A percentile compares a stretch with the other conserved stretches of the same genome.
Conservation (phyloP, 768 basidiomycete genomes). For the Rhizopogon salebrosus region DNA sequence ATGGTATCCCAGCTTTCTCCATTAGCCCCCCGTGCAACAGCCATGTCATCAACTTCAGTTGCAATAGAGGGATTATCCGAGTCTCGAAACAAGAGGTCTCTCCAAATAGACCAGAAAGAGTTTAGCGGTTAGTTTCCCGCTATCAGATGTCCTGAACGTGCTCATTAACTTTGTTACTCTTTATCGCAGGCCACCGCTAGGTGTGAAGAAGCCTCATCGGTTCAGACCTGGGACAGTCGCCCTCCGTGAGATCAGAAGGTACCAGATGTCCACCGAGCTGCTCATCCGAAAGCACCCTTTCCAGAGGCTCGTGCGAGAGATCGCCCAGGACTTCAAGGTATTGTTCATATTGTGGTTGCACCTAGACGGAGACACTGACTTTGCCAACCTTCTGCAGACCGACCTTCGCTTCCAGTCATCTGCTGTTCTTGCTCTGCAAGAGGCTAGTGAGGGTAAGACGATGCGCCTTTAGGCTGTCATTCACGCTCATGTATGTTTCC, state of each 20-base stretch:
- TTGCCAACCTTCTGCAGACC: conserved; percentile 36
- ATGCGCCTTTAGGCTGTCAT: too few relatives aligned
- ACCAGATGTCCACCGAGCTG: conserved; percentile 82
- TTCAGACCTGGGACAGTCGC: conserved; percentile 79
- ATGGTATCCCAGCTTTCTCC: too few relatives aligned
- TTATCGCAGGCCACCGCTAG: conserved; percentile 53
- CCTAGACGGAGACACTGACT: not conserved
- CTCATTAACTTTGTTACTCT: not conserved
- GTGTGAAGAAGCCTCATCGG: conserved; percentile 88
- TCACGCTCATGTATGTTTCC: conserved; percentile 12
- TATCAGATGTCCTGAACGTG: not conserved
- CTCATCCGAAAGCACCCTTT: conserved; percentile 82
- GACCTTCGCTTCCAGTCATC: conserved; percentile 85
- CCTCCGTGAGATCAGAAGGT: conserved; percentile 78
- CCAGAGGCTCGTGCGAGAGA: conserved; percentile 83
- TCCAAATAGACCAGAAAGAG: conserved; percentile 52
- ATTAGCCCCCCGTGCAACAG: too few relatives aligned
- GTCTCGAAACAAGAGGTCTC: too few relatives aligned
- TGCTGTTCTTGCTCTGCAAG: conserved; percentile 77
- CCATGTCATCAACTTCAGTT: too few relatives aligned
- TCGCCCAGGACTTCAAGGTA: conserved; percentile 85
- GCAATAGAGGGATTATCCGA: too few relatives aligned
- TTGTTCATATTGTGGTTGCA: conserved; percentile 14
- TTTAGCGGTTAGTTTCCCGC: conserved; percentile 12
- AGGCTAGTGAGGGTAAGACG: conserved; percentile 57